These are phyloP conservation scores for Fusarium albosuccineum DNA, from an alignment of 2,329 filamentous ascomycete genomes.

Conservation along the genomic window DNA sequence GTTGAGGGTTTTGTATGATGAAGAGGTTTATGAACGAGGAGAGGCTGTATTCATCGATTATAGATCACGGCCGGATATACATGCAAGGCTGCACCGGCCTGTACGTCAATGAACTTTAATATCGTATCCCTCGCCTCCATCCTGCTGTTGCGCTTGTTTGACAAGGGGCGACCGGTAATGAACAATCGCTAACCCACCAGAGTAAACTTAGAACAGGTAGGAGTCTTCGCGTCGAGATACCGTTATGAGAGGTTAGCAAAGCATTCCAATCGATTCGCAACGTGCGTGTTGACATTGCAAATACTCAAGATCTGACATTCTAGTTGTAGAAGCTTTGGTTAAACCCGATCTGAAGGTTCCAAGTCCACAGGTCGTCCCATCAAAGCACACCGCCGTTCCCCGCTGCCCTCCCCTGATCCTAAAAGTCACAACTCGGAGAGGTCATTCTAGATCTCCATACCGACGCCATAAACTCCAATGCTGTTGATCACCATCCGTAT, in stretches of 20 bases:
- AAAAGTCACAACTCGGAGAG: slow-evolving; percentile 8
- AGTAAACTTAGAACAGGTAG: too few relatives aligned
- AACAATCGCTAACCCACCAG: too few relatives aligned
- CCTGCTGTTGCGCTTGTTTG: too few relatives aligned
- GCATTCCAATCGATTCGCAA: too few relatives aligned
- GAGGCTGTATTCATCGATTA: not conserved
- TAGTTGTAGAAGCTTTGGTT: not conserved
- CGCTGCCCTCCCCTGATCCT: not conserved
- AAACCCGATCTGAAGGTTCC: not conserved
- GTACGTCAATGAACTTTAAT: too few relatives aligned
- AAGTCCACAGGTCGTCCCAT: not conserved
- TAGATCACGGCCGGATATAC: not conserved
- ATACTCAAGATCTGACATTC: not conserved
- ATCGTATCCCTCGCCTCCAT: too few relatives aligned
- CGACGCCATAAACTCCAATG: slow-evolving; percentile 41
- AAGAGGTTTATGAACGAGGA: not conserved
- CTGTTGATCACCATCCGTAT: slow-evolving; percentile 9
- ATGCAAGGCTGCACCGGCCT: not conserved
- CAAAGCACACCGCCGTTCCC: slow-evolving; percentile 3
- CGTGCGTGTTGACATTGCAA: not conserved
- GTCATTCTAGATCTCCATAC: slow-evolving; percentile 14
- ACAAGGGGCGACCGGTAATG: too few relatives aligned
- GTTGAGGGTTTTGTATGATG: slow-evolving; percentile 13
- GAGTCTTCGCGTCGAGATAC: too few relatives aligned
- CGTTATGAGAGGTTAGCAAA: too few relatives aligned